Conservation (phyloP, 2,329 filamentous ascomycete species). For the Cryphonectria radicalis region DNA sequence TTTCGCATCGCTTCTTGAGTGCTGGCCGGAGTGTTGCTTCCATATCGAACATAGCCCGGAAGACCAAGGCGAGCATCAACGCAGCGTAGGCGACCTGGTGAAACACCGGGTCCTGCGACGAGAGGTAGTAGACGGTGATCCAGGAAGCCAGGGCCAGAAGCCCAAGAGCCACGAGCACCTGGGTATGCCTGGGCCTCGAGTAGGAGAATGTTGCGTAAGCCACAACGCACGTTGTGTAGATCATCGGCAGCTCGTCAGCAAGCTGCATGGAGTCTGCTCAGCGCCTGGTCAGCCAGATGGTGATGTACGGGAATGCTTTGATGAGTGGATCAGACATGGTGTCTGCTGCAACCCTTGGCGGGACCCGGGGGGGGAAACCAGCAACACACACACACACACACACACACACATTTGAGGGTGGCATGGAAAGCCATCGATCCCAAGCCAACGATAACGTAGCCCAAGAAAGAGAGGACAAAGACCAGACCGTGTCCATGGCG, state of each 20-base stretch:
- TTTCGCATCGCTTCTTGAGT: constrained; percentile 45
- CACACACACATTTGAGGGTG: constrained; percentile 61
- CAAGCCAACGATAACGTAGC: constrained; percentile 58
- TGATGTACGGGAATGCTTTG: neutral
- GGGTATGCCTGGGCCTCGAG: constrained; percentile 54
- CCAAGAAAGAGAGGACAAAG: constrained; percentile 67
- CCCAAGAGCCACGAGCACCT: constrained; percentile 41
- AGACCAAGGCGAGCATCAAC: constrained; percentile 71
- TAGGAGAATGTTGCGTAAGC: constrained; percentile 74
- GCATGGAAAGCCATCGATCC: constrained; percentile 62
- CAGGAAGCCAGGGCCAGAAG: constrained; percentile 64
- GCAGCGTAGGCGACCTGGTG: constrained; percentile 80
- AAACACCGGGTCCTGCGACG: constrained; percentile 80
- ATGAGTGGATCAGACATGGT: constrained; percentile 17
- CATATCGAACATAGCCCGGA: constrained; percentile 79
- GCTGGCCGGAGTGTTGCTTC: constrained; percentile 51
- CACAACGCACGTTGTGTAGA: constrained; percentile 62
- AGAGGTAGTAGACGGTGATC: constrained; percentile 79
- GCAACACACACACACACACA: constrained; percentile 57
- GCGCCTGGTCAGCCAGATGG: neutral
- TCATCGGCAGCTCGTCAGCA: constrained; percentile 64
- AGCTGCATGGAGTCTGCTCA: constrained; percentile 60
- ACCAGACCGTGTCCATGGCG: constrained; percentile 74
- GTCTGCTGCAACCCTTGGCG: neutral
- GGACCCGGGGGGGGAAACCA: neutral